Base-by-base conservation (phyloP, 768 basidiomycete species). In the Lactarius evosmus region DNA sequence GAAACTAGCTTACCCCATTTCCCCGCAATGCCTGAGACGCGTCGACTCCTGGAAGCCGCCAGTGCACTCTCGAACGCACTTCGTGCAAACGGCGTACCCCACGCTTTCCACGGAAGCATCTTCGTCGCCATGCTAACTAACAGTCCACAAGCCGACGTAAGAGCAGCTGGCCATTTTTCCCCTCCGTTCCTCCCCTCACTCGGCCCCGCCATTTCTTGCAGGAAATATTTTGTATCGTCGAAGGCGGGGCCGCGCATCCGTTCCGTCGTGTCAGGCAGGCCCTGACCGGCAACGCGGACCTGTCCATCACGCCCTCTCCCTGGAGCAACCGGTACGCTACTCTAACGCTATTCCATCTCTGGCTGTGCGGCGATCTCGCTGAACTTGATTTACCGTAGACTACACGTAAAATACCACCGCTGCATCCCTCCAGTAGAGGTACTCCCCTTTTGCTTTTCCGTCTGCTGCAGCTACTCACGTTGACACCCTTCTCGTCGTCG, bases 151-250 rank as follows among this genome's bases (percentile, higher is more conserved):
- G 80, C 85, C 66, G 86, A 92, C 72, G 91, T 87, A 70, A 50
- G 63, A 40, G 14, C 11, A 14, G 46, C 46, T 25, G 12, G 46
- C 46, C 6, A 22, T 25, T 12, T 22, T 49, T 62, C 84, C 84
- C 80, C 7, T 58, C 34, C n/a, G 30, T 61, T 52, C 50, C 17
- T 61, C 22, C 61, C 56, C 66, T 73, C 53, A 72, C 69, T 33
- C 38, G 2, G 46, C 12, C 22, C 44, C 44, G 17, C 34, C 4
- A 36, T 32, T 22, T n/a, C 29, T 52, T 19, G 6, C 74, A 93
- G 92, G 91, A 94, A 75, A 88, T 94, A 58, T 86, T 80, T 67
- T 93, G 91, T 73, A 86, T 94, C 72, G 90, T 92, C 65, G 87
- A 93, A 74, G 85, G 85, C 52, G 84, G 86, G n/a, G 74, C 83